phyloP scores from a whole-genome alignment of 139 green algal genomes.

The Tetradesmus obliquus region DNA sequence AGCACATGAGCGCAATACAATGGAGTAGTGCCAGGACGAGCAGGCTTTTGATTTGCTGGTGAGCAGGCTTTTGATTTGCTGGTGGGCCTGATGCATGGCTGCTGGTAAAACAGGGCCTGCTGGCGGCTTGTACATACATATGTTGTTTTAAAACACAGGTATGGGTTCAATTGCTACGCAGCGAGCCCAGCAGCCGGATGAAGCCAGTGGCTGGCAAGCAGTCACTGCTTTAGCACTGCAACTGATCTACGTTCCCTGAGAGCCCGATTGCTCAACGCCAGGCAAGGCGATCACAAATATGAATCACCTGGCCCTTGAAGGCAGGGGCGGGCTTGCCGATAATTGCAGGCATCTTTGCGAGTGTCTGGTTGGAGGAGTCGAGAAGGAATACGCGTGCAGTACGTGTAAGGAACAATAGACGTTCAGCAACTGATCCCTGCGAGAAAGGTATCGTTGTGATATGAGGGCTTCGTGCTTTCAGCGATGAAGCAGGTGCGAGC shows the following conservation, averaged over 20 bases:
- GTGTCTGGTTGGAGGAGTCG: background rate
- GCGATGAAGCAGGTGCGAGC: background rate
- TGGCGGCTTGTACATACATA: background rate
- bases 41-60: background rate
- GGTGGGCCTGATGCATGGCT: background rate
- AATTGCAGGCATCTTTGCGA: slow-evolving; percentile 50
- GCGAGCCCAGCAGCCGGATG: background rate
- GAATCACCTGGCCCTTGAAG: slow-evolving; percentile 49
- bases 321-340: slow-evolving; percentile 57
- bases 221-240: background rate
- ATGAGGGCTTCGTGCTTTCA: background rate
- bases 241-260: background rate
- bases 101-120: background rate
- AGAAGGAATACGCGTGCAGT: background rate
- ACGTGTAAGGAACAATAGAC: background rate
- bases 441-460: background rate
- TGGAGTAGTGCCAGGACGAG: too few relatives aligned
- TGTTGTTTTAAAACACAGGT: background rate
- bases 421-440: background rate
- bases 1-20: background rate
- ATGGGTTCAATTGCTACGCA: background rate
- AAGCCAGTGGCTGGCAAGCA: background rate
- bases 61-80: background rate
- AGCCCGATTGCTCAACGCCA: background rate
- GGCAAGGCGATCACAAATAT: background rate